These are phyloP conservation scores for Wickerhamiella spandovensis DNA, from an alignment of 805 yeast genomes.

Conservation along the genomic window DNA sequence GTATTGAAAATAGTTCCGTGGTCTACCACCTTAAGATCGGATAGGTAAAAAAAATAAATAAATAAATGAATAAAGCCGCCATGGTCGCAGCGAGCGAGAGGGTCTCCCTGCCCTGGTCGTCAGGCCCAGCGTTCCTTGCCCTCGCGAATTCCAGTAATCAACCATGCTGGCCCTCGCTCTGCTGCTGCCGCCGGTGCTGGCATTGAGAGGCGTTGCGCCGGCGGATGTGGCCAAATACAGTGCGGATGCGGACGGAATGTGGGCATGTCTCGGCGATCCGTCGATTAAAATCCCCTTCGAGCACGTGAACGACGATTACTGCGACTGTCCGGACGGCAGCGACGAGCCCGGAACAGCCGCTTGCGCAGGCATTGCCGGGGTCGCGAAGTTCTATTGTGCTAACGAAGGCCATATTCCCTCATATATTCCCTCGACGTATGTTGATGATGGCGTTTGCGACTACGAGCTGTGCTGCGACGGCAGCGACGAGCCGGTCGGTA, in stretches of 20 bases:
- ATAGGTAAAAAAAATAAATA: no score
- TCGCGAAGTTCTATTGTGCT: constrained; percentile 54
- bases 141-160: no score
- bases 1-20: no score
- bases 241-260: constrained; percentile 40
- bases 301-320: constrained; percentile 74
- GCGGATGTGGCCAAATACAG: constrained; percentile 26
- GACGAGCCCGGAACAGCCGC: constrained; percentile 96
- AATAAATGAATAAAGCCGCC: no score
- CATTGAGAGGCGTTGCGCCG: constrained; percentile 15
- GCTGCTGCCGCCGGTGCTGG: neutral
- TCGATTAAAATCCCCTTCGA: constrained; percentile 43
- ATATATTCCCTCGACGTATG: constrained; percentile 49
- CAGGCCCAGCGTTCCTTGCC: no score
- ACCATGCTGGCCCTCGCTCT: neutral
- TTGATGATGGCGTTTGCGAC: constrained; percentile 89
- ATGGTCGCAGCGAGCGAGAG: no score
- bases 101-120: no score
- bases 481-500: constrained; percentile 51
- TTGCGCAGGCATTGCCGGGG: constrained; percentile 31
- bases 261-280: constrained; percentile 61
- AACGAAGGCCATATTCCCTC: constrained; percentile 59
- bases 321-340: constrained; percentile 96
- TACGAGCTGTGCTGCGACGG: constrained; percentile 89
- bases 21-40: no score